phyloP scores from a whole-genome alignment of 257 asterid genomes.

The Nemophila menziesii region DNA sequence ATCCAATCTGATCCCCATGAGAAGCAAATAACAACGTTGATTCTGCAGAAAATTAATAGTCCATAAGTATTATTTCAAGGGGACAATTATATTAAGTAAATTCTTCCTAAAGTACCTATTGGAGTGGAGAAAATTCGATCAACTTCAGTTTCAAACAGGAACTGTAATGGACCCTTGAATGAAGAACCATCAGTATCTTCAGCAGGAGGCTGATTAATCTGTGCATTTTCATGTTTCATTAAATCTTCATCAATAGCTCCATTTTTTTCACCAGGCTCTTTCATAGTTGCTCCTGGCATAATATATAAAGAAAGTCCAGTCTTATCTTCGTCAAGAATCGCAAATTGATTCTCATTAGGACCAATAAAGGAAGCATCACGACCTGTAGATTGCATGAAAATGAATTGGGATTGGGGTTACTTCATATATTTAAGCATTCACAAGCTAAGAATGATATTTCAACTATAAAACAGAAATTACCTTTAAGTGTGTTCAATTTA shows the following conservation, averaged over 20 bases:
- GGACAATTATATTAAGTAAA: slow-evolving; percentile 8
- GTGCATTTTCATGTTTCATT: slow-evolving; percentile 1
- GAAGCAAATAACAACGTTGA: slow-evolving; percentile 83
- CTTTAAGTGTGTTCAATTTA: slow-evolving; percentile 74
- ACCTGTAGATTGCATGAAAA: slow-evolving; percentile 45
- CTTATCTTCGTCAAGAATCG: slow-evolving; percentile 87
- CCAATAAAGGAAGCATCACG: slow-evolving; percentile 89
- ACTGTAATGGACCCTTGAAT: slow-evolving; percentile 81
- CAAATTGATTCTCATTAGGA: slow-evolving; percentile 75
- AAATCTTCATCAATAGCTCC: slow-evolving; percentile 2
- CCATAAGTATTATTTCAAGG: slow-evolving; percentile 22
- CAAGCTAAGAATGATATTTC: slow-evolving; percentile 13
- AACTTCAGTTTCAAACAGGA: slow-evolving; percentile 84
- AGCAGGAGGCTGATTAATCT: slow-evolving; percentile 34
- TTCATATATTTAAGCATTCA: slow-evolving; percentile 1
- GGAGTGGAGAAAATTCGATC: slow-evolving; percentile 93
- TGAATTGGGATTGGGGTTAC: slow-evolving; percentile 4
- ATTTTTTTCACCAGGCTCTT: slow-evolving; percentile 48
- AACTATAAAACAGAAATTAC: slow-evolving; percentile 29
- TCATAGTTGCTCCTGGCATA: slow-evolving; percentile 65
- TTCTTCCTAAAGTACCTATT: slow-evolving; percentile 46
- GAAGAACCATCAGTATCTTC: slow-evolving; percentile 47
- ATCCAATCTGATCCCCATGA: slow-evolving; percentile 88
- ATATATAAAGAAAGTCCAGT: slow-evolving; percentile 70
- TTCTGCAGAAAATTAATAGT: slow-evolving; percentile 40